Evolutionary conservation across 2,329 filamentous ascomycete species (phyloP).

Genomic region (Ustilaginoidea virens): DNA sequence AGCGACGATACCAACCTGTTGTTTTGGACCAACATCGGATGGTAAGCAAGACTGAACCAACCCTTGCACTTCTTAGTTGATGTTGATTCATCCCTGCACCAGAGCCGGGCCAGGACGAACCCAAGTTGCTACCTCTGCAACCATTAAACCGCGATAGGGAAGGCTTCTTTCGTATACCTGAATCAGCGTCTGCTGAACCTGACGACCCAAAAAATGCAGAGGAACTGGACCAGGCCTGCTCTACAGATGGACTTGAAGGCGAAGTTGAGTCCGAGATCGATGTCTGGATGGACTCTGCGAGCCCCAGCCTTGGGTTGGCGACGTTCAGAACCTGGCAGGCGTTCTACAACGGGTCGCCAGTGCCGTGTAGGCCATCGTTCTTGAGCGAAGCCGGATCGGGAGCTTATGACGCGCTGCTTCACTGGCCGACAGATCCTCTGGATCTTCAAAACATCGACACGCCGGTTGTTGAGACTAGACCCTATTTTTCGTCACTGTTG

Average conservation of each 20-base stretch:
- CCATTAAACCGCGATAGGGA: constrained; percentile 10
- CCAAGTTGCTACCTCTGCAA: constrained; percentile 8
- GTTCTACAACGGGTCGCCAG: constrained; percentile 32
- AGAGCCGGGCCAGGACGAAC: not conserved
- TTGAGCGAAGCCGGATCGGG: constrained; percentile 53
- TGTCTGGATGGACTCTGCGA: constrained; percentile 31
- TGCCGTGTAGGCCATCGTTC: constrained; percentile 31
- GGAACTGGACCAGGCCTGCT: not conserved
- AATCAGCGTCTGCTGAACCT: constrained; percentile 1
- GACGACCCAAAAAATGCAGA: not conserved
- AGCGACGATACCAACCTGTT: constrained; percentile 6
- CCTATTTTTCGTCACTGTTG: constrained; percentile 43
- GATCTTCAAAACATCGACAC: constrained; percentile 20
- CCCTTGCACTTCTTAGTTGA: no score
- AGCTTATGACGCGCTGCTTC: constrained; percentile 49
- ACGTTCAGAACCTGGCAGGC: constrained; percentile 53
- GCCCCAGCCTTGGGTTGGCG: constrained; percentile 14
- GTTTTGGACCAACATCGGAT: no score
- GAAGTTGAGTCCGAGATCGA: constrained; percentile 9
- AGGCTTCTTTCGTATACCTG: constrained; percentile 16
- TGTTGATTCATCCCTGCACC: not conserved
- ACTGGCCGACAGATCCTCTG: constrained; percentile 23
- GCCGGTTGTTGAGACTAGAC: constrained; percentile 28
- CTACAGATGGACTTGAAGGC: constrained; percentile 2
- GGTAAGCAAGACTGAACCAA: no score